Conservation (phyloP, 169 alveolate species). For the Perkinsus chesapeaki region DNA sequence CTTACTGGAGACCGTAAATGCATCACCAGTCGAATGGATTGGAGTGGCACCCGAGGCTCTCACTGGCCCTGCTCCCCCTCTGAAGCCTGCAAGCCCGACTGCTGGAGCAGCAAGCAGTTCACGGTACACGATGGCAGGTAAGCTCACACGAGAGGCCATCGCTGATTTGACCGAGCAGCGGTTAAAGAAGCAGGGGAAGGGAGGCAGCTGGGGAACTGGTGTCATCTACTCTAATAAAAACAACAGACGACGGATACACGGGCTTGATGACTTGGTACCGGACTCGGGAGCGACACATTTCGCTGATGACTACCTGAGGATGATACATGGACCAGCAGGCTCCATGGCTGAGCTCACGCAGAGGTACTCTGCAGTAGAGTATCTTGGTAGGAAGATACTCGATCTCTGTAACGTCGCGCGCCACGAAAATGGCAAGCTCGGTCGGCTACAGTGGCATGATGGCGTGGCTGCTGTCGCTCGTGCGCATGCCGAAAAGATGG, state of each 20-base stretch:
- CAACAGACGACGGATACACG: neutral
- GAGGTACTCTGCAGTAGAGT: neutral
- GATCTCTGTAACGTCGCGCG: conserved; percentile 59
- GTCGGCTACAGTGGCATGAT: conserved; percentile 58
- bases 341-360: neutral
- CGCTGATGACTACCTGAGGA: neutral
- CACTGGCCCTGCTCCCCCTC: neutral
- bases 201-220: neutral
- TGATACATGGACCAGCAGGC: neutral
- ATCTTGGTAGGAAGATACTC: conserved; percentile 53
- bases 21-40: neutral
- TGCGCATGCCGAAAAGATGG: conserved; percentile 64
- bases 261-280: neutral
- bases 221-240: neutral
- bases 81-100: neutral
- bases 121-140: neutral
- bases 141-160: neutral
- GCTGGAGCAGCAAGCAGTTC: neutral
- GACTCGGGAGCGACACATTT: neutral
- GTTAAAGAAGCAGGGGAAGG: neutral
- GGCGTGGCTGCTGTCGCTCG: conserved; percentile 47
- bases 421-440: conserved; percentile 41
- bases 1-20: neutral
- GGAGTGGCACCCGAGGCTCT: neutral
- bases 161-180: neutral